A percentile compares a stretch with the other conserved stretches of the same genome.
These are phyloP conservation scores for Penicillium mononematosum DNA, from an alignment of 495 filamentous ascomycete species.

Conservation along the genomic window DNA sequence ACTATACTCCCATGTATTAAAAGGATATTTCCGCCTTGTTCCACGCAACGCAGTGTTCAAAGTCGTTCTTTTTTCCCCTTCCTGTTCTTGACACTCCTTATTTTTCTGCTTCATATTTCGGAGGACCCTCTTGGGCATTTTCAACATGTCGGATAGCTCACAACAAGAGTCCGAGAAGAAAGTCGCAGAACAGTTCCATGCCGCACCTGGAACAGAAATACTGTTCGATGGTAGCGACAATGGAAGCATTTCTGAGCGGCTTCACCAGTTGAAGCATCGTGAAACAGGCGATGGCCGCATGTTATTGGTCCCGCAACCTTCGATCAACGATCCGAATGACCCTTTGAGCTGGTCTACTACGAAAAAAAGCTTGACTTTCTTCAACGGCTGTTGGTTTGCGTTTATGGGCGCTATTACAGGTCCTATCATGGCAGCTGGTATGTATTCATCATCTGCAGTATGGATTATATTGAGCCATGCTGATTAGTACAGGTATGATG, in stretches of 20 bases:
- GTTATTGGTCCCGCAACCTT: constrained; percentile 26
- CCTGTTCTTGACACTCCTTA: neutral
- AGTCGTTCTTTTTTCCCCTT: neutral
- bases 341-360: constrained; percentile 28
- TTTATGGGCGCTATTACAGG: constrained; percentile 52
- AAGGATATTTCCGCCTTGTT: neutral
- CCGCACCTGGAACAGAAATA: constrained; percentile 16
- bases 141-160: neutral
- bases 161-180: neutral
- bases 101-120: neutral
- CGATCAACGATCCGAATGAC: constrained; percentile 24
- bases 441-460: neutral
- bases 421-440: constrained; percentile 47
- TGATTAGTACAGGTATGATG: constrained; percentile 19
- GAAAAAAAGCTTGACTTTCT: constrained; percentile 8
- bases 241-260: constrained; percentile 4
- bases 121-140: neutral
- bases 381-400: constrained; percentile 37
- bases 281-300: constrained; percentile 9
- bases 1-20: neutral
- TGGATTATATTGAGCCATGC: neutral
- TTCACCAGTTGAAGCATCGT: constrained; percentile 16
- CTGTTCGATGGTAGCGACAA: constrained; percentile 10
- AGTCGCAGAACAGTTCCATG: neutral
- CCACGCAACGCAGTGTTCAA: neutral